Conservation (phyloP, 164 flowering plant species). For the Umbilicus rupestris region DNA sequence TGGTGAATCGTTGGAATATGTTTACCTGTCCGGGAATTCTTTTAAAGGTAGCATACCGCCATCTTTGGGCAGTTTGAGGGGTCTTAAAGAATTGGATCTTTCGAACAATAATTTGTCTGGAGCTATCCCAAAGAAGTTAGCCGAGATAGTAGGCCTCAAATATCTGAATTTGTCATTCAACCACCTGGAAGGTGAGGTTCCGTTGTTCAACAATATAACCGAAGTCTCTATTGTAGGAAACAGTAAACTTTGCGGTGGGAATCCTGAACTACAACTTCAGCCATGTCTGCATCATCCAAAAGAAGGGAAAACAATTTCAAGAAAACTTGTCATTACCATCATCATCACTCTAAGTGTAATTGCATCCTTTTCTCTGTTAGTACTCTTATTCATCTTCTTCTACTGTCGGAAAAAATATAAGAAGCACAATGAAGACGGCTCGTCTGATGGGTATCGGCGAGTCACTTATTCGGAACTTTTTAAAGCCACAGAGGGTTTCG, state of each 20-base stretch:
- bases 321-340: background rate
- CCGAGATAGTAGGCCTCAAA: background rate
- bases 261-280: background rate
- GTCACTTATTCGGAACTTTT: background rate
- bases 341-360: background rate
- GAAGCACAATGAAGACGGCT: background rate
- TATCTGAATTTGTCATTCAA: constrained; percentile 8
- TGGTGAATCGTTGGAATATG: background rate
- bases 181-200: constrained; percentile 3
- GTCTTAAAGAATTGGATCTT: background rate
- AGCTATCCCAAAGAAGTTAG: background rate
- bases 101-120: background rate
- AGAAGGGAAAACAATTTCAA: background rate
- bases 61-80: background rate
- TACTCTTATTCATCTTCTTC: background rate
- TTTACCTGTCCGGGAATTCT: background rate
- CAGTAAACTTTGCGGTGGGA: background rate
- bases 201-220: background rate
- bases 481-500: background rate
- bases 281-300: background rate
- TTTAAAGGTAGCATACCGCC: constrained; percentile 4
- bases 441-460: background rate
- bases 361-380: background rate
- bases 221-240: background rate
- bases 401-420: background rate